Conservation (phyloP, 2,329 filamentous ascomycete genomes). For the Pseudopithomyces maydicus region DNA sequence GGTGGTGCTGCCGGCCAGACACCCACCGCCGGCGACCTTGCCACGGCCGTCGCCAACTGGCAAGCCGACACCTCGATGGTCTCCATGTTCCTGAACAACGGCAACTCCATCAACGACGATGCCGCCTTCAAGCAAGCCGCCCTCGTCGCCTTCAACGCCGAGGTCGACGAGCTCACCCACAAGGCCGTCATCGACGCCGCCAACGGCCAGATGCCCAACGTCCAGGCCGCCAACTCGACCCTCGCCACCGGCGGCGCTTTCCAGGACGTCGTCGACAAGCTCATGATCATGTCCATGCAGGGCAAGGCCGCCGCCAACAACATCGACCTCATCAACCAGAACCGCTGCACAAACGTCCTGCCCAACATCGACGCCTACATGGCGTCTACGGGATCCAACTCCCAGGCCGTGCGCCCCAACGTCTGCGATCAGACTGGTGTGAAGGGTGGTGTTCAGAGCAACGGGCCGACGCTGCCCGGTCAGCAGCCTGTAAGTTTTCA, state of each 20-base stretch:
- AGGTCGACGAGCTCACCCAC: constrained; percentile 46
- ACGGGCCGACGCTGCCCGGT: constrained; percentile 35
- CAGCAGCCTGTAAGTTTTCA: constrained; percentile 17
- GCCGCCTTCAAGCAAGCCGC: constrained; percentile 43
- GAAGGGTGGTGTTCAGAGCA: constrained; percentile 36
- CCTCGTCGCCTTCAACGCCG: constrained; percentile 43
- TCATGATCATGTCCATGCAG: constrained; percentile 42
- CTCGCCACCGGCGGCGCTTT: constrained; percentile 43
- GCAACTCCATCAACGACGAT: constrained; percentile 41
- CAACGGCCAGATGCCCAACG: constrained; percentile 29
- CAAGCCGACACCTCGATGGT: constrained; percentile 45
- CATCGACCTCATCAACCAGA: constrained; percentile 45
- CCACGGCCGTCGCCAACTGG: constrained; percentile 45
- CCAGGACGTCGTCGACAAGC: constrained; percentile 47
- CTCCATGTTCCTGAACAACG: constrained; percentile 44
- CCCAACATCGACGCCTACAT: constrained; percentile 45
- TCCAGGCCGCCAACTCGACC: constrained; percentile 44
- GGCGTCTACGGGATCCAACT: constrained; percentile 37
- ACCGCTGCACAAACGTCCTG: constrained; percentile 43
- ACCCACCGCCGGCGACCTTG: constrained; percentile 32
- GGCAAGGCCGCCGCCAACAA: constrained; percentile 37
- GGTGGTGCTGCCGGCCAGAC: constrained; percentile 27
- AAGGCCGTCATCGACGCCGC: constrained; percentile 44
- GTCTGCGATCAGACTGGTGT: constrained; percentile 42
- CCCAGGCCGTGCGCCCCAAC: constrained; percentile 35